These are phyloP conservation scores for Diplodia corticola DNA, from an alignment of 2,329 filamentous ascomycete species.

Conservation along the genomic window DNA sequence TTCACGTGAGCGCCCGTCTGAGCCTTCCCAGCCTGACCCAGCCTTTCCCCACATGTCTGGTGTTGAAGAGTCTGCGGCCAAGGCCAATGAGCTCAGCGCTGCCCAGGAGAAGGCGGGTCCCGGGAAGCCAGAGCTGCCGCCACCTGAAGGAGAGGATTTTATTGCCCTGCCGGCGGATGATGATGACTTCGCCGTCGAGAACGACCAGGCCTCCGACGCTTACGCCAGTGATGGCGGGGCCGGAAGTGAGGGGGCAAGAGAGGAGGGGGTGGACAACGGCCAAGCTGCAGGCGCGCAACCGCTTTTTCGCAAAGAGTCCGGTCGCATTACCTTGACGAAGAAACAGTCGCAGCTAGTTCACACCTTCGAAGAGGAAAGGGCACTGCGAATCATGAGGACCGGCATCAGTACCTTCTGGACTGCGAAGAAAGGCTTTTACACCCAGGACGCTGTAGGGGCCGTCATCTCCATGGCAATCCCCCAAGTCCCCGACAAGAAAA, in stretches of 20 bases:
- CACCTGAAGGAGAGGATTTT: background rate
- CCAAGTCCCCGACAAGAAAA: background rate
- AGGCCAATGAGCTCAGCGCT: slow-evolving; percentile 3
- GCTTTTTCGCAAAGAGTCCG: background rate
- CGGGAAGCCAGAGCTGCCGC: background rate
- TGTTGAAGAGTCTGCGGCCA: background rate
- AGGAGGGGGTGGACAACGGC: no score
- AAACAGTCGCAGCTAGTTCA: background rate
- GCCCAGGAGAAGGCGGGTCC: background rate
- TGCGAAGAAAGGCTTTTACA: background rate
- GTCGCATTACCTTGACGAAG: background rate
- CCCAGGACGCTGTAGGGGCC: background rate
- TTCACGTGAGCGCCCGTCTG: slow-evolving; percentile 10
- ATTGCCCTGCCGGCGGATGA: background rate
- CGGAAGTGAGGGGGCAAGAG: background rate
- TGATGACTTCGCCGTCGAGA: background rate
- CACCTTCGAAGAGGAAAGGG: background rate
- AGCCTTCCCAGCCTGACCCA: background rate
- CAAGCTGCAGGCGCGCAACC: background rate
- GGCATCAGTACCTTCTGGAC: background rate
- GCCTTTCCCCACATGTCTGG: slow-evolving; percentile 13
- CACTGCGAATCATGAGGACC: background rate
- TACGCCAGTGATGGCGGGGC: background rate
- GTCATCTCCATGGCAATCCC: background rate
- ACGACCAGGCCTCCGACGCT: background rate